A percentile compares a stretch with the other conserved stretches of the same genome.
phyloP scores from a whole-genome alignment of 2,329 filamentous ascomycete species.

The Fusarium sp. region DNA sequence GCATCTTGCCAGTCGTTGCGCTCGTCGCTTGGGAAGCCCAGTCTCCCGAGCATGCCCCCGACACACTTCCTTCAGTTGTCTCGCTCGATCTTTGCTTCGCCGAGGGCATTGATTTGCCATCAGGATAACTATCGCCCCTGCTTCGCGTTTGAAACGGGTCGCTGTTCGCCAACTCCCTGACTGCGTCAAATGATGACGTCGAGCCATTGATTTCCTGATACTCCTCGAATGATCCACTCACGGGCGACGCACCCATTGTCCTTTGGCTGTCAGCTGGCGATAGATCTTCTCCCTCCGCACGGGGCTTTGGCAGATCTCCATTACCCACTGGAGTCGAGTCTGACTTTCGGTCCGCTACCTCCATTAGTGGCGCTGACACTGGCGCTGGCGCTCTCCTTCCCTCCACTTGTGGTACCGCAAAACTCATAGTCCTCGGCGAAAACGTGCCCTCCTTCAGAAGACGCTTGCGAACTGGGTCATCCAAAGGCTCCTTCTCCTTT shows the following conservation, averaged over 20 bases:
- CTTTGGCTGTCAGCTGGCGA: slow-evolving; percentile 44
- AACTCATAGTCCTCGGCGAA: slow-evolving; percentile 60
- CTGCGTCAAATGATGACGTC: slow-evolving; percentile 58
- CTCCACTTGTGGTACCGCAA: slow-evolving; percentile 48
- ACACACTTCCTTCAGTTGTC: slow-evolving; percentile 70
- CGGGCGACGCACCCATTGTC: slow-evolving; percentile 43
- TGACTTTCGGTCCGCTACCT: slow-evolving; percentile 31
- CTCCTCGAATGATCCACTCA: slow-evolving; percentile 40
- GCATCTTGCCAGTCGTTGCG: slow-evolving; percentile 73
- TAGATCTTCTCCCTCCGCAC: slow-evolving; percentile 43
- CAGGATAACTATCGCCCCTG: slow-evolving; percentile 47
- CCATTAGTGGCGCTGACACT: slow-evolving; percentile 11
- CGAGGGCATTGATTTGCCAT: slow-evolving; percentile 55
- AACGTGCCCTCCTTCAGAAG: slow-evolving; percentile 56
- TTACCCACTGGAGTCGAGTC: slow-evolving; percentile 38
- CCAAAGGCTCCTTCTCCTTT: slow-evolving; percentile 59
- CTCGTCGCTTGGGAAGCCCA: slow-evolving; percentile 74
- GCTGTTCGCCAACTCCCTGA: slow-evolving; percentile 61
- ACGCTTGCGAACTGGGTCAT: slow-evolving; percentile 53
- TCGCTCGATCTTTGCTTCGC: slow-evolving; percentile 70
- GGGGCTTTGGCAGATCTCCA: slow-evolving; percentile 38
- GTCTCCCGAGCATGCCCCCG: slow-evolving; percentile 65
- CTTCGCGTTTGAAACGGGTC: slow-evolving; percentile 60
- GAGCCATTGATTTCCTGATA: slow-evolving; percentile 60
- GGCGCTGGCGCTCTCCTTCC: slow-evolving; percentile 35